Evolutionary conservation across 2,329 filamentous ascomycete species (phyloP), one percentile per base, ranked within the genome.

Genomic region (Zymoseptoria crescenta): DNA sequence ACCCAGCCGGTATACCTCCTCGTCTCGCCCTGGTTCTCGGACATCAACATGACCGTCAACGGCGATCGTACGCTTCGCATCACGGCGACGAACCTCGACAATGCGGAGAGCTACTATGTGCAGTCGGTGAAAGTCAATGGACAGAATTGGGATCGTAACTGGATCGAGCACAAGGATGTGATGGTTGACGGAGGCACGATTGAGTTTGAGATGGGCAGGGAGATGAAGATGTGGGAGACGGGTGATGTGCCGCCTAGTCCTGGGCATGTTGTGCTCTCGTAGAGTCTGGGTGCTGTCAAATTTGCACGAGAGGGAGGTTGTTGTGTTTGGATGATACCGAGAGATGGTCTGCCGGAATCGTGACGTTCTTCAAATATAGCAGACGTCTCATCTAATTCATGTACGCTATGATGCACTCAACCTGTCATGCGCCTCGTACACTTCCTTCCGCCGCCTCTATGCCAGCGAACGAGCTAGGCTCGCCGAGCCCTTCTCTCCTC

Each of bases 51-150:
- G 35, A 75, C 59, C 6, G 56, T 71, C 2, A 68, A 65, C 41
- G 62, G 57, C 7, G 63, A 68, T 45, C 64, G 69, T 2, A 75
- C 73, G 1, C 64, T 84, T 41, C 73, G 75, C 1, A 81, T 85
- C 41, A 76, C 69, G 0, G 78, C 81, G 0, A 66, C 64, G 5
- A 77, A 78, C 0, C 65, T 81, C 10, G 74, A 73, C 1, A 65
- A 69, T 54, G 69, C 73, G 2, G 68, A 77, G 2, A 77, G 77
- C 2, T 79, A 76, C 49, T 85, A 79, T 60, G 77, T 85, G 4
- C 80, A 83, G 64, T 75, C 74, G 2, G 72, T 84, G 1, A 79
- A 71, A 57, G 77, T 84, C 45, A 83, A 84, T 59, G 81, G 80
- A 0, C 59, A 79, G 56, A 2, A 58, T 0, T 83, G 81, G 82